phyloP scores from a whole-genome alignment of 2,329 filamentous ascomycete genomes.

The Microdochium nivale region DNA sequence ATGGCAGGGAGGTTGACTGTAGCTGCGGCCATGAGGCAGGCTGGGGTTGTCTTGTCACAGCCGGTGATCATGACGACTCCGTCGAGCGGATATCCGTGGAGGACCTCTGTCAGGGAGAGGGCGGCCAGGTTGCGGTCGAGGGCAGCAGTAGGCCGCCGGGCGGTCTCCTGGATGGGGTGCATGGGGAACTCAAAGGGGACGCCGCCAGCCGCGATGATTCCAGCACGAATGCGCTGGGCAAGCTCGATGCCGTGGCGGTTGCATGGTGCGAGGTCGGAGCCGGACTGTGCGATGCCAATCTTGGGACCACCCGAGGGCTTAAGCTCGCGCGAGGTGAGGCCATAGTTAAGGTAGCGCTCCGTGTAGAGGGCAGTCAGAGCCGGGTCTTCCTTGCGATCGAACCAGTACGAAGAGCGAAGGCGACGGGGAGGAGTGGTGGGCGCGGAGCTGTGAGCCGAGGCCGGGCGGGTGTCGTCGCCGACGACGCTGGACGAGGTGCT shows the following conservation, averaged over 20 bases:
- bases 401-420: conserved; percentile 34
- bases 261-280: conserved; percentile 40
- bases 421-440: background rate
- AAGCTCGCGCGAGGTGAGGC: conserved; percentile 37
- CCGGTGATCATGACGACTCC: conserved; percentile 41
- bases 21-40: conserved; percentile 40
- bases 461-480: conserved; percentile 7
- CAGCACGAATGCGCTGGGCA: conserved; percentile 39
- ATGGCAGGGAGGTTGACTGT: conserved; percentile 42
- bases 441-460: background rate
- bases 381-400: conserved; percentile 30
- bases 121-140: conserved; percentile 41
- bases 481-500: background rate
- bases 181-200: conserved; percentile 43
- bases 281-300: conserved; percentile 42
- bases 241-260: conserved; percentile 40
- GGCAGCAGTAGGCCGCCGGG: conserved; percentile 35
- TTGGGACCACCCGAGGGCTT: conserved; percentile 32
- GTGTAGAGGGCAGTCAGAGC: conserved; percentile 37
- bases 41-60: conserved; percentile 44
- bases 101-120: conserved; percentile 35
- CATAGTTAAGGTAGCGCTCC: conserved; percentile 41
- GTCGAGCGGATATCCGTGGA: conserved; percentile 38
- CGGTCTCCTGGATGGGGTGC: conserved; percentile 42
- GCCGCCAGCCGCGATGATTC: conserved; percentile 37